Base-by-base conservation (phyloP, 768 basidiomycete species). In the Mycena epipterygia region DNA sequence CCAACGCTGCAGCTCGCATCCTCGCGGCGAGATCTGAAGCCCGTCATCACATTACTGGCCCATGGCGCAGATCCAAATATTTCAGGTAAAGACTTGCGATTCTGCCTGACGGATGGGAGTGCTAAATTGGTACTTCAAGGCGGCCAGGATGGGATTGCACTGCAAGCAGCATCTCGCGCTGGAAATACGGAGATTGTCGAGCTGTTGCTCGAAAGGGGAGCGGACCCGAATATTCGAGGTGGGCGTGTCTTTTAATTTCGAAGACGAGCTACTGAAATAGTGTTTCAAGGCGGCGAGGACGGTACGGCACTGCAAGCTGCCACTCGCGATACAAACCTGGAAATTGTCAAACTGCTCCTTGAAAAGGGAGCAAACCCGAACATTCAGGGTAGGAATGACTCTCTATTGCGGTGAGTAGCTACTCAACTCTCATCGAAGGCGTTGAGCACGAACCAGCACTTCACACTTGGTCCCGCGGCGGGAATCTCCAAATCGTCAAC, bases 1-100 rank as follows among this genome's bases (percentile, higher is more conserved):
- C 61, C 67, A 19, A 59, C 29, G 16, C 42, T 68, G 30, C 59
- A 60, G 21, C 17, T 60, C 11, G 58, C 46, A 42, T 57, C 65
- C 12, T 57, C 17, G 11, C 44, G 46, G 56, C 4, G 23, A 23
- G 48, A 67, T 14, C 8, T 4, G 23, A 1, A 33, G 17, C 17
- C 46, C 4, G 52, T 46, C 9, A 25, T 6, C 16, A 6, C 19
- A 21, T 23, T 68, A 14, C 23, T 68, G n/a, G 29, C 32, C 7
- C n/a, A 33, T n/a, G 42, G 51, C 2, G 59, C 59, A n/a, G 23
- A 60, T 33, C 46, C 23, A 35, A 62, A 49, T 33, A 35, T 35
- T 23, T 16, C 6, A 48, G 60, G 60, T 27, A 16, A 48, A 30
- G 42, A 29, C 35, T 39, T n/a, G n/a, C n/a, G 27, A 3, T 23